Evolutionary conservation across 305 asterid genomes (phyloP), one percentile per base, ranked within the genome.

Genomic region (Fraxinus angustifolia): DNA sequence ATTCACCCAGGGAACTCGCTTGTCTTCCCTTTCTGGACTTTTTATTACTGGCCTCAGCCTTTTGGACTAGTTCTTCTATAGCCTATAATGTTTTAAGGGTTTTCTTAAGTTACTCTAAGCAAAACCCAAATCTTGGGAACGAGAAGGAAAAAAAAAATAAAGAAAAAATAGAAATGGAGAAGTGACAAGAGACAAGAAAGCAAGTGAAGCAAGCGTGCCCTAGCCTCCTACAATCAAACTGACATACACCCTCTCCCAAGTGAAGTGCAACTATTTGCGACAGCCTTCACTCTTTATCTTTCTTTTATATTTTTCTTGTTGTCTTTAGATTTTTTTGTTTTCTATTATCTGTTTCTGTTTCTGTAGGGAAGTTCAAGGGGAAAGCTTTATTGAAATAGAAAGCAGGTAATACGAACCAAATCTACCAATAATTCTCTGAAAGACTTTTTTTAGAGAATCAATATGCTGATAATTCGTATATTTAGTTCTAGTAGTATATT

Each of bases 1-100:
- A 26, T 67, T 67, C 73, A 28, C 35, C 30, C 68, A 19, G n/a
- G 34, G 35, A 28, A 62, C 72, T 62, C 7, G 4, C 34, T 62
- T 62, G 34, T 62, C 68, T 48, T 26, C 11, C 81, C 79, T 80
- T 26, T 65, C 33, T 65, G 73, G 73, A 26, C n/a, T 10, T 65
- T 26, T 26, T 65, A 65, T 26, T 65, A 26, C 17, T 26, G 30
- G 73, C 33, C 75, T 70, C 75, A 70, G 75, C 73, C 33, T 28
- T 67, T 67, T 30, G 73, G 73, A 67, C 68, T 19, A 58, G 68
- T 58, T 58, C 30, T 58, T 7, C 68, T 58, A 8, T 19, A 19
- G 68, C 31, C 68, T 58, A 58, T 17, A 58, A 58, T 8, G 28
- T 58, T 58, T 58, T 56, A 56, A 23, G 10, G 31, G 31, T 3